Conservation (phyloP, 2,329 filamentous ascomycete genomes). For the Fonsecaea pedrosoi region DNA sequence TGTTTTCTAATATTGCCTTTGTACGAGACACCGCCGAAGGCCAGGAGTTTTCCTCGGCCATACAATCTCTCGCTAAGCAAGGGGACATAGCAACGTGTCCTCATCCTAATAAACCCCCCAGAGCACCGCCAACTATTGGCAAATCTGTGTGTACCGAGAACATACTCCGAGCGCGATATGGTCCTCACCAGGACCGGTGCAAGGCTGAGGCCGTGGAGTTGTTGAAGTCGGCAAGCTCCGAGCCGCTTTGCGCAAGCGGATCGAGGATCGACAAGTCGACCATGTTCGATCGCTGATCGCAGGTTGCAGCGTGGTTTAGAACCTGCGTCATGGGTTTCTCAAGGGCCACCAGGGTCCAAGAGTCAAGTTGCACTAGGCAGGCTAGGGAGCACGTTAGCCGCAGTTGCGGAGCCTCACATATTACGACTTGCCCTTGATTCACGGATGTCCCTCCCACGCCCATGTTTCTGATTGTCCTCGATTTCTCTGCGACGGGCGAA, state of each 20-base stretch:
- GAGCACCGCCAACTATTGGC: background rate
- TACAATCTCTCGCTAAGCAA: background rate
- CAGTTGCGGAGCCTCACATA: background rate
- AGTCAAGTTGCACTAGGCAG: background rate
- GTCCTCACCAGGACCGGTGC: background rate
- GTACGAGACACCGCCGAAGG: background rate
- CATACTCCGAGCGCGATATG: background rate
- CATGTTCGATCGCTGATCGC: background rate
- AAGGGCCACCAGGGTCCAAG: background rate
- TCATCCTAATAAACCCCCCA: background rate
- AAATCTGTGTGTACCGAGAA: too few relatives aligned
- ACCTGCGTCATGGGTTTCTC: background rate
- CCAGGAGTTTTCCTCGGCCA: background rate
- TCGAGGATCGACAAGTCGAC: background rate
- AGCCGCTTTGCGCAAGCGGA: background rate
- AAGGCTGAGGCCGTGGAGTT: background rate
- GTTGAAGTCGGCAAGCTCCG: conserved; percentile 1
- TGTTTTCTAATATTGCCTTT: background rate
- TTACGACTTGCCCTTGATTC: background rate
- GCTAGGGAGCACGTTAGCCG: background rate
- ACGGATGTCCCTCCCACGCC: background rate
- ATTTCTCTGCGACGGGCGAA: background rate
- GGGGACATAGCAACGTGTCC: background rate
- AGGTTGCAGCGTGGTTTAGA: background rate
- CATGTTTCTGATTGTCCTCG: background rate